Evolutionary conservation across 2,329 filamentous ascomycete species (phyloP).

Genomic region (Fusarium palustre): DNA sequence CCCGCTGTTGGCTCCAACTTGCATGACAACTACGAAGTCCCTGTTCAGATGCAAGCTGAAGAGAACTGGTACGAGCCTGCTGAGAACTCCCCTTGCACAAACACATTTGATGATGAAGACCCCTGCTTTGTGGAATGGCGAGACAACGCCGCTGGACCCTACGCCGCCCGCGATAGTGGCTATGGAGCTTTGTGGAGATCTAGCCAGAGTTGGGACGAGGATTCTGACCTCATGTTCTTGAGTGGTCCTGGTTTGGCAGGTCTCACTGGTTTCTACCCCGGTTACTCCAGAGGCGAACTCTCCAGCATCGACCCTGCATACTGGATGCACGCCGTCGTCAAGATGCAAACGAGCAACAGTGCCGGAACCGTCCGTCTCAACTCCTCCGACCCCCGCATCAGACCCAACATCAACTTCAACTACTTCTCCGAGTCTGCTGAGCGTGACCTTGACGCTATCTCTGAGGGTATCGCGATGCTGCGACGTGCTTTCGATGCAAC

Average conservation of each 20-base stretch:
- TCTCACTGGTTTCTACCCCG: background rate
- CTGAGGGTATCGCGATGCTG: slow-evolving; percentile 10
- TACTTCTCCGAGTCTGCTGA: background rate
- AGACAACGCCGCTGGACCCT: background rate
- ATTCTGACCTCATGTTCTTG: slow-evolving; percentile 9
- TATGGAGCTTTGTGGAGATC: slow-evolving; percentile 2
- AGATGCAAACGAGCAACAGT: slow-evolving; percentile 17
- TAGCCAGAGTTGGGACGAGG: slow-evolving; percentile 4
- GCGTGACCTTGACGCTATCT: background rate
- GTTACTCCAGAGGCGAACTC: background rate
- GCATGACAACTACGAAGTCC: slow-evolving; percentile 1
- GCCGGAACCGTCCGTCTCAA: slow-evolving; percentile 9
- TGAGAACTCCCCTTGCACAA: background rate
- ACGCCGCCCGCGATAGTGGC: background rate
- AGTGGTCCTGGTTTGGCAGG: background rate
- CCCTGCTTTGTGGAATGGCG: slow-evolving; percentile 8
- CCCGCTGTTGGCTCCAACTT: background rate
- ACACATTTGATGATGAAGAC: background rate
- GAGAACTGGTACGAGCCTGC: background rate
- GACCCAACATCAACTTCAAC: slow-evolving; percentile 10
- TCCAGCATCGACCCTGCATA: background rate
- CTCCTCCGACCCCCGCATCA: background rate
- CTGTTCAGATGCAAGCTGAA: background rate
- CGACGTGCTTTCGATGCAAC: slow-evolving; percentile 5
- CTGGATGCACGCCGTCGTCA: slow-evolving; percentile 13